These are phyloP conservation scores for Aspergillus melleus DNA, from an alignment of 2,329 filamentous ascomycete species.

Conservation along the genomic window DNA sequence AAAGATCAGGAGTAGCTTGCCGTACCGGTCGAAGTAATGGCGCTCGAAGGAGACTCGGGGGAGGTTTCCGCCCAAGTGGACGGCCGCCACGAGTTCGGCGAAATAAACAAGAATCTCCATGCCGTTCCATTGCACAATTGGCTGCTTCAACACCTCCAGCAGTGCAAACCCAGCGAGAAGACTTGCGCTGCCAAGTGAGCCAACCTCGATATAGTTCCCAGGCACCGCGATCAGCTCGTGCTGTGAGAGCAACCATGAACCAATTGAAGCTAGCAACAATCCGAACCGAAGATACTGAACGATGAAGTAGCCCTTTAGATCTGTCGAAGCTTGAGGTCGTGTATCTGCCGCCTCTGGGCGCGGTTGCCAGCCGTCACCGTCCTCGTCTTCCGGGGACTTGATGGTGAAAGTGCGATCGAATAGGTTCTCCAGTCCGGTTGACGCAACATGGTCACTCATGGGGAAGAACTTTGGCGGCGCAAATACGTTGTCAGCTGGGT, in stretches of 20 bases:
- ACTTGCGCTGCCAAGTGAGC: slow-evolving; percentile 40
- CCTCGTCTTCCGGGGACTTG: slow-evolving; percentile 30
- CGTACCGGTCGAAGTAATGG: slow-evolving; percentile 41
- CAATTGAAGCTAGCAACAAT: slow-evolving; percentile 31
- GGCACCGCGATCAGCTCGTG: slow-evolving; percentile 30
- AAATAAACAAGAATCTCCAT: slow-evolving; percentile 41
- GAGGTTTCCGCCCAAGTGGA: slow-evolving; percentile 38
- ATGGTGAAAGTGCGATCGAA: slow-evolving; percentile 48
- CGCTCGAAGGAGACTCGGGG: slow-evolving; percentile 30
- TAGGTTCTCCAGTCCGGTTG: slow-evolving; percentile 48
- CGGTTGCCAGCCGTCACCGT: slow-evolving; percentile 21
- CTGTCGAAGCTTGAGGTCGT: slow-evolving; percentile 4
- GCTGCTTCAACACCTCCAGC: slow-evolving; percentile 38
- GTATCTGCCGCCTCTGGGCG: slow-evolving; percentile 6
- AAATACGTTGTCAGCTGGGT: slow-evolving; percentile 34
- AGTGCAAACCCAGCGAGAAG: slow-evolving; percentile 42
- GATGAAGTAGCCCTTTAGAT: slow-evolving; percentile 19
- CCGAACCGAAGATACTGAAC: slow-evolving; percentile 33
- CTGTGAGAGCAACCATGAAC: slow-evolving; percentile 35
- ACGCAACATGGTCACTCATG: slow-evolving; percentile 38
- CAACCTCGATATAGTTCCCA: slow-evolving; percentile 39
- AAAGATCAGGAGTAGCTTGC: slow-evolving; percentile 39
- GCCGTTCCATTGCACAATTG: slow-evolving; percentile 38
- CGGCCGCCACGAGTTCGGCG: slow-evolving; percentile 38
- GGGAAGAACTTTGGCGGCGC: slow-evolving; percentile 50